phyloP scores from a whole-genome alignment of 768 basidiomycete genomes.

The Tricholoma sp. region DNA sequence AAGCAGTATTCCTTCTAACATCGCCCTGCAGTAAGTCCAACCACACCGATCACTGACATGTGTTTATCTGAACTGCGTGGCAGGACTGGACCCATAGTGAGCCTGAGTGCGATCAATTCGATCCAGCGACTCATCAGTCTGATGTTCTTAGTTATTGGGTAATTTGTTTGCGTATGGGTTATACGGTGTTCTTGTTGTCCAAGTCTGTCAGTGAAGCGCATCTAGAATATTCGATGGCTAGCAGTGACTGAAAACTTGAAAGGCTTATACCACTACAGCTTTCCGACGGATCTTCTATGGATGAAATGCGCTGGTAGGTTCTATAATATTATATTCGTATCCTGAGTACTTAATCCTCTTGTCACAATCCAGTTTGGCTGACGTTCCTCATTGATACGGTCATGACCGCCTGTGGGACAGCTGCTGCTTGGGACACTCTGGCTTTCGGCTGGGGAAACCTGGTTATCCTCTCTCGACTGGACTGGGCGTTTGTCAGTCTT shows the following conservation, averaged over 20 bases:
- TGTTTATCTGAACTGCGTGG: not conserved
- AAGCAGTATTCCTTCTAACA: conserved; percentile 3
- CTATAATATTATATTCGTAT: not conserved
- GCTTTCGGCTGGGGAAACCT: conserved; percentile 16
- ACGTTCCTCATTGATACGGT: conserved; percentile 12
- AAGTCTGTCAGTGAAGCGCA: conserved; percentile 2
- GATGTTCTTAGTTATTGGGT: conserved; percentile 4
- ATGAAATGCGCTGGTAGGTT: conserved; percentile 5
- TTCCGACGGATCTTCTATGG: conserved; percentile 4
- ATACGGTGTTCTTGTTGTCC: conserved; percentile 6
- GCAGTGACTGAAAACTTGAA: not conserved
- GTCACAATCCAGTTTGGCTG: conserved; percentile 5
- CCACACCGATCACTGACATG: not conserved
- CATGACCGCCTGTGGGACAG: conserved; percentile 16
- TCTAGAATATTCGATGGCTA: not conserved
- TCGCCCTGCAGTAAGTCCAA: conserved; percentile 4
- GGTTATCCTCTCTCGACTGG: conserved; percentile 2
- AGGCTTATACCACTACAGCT: conserved; percentile 3
- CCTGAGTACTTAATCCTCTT: not conserved
- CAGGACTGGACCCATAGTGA: conserved; percentile 8
- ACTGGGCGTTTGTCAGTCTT: conserved; percentile 12
- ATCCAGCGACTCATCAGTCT: not conserved
- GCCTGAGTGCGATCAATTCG: not conserved
- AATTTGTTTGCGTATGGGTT: conserved; percentile 9
- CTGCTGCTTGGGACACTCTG: conserved; percentile 16